These are phyloP conservation scores for Cornus controversa DNA, from an alignment of 148 eudicot genomes.

Conservation along the genomic window DNA sequence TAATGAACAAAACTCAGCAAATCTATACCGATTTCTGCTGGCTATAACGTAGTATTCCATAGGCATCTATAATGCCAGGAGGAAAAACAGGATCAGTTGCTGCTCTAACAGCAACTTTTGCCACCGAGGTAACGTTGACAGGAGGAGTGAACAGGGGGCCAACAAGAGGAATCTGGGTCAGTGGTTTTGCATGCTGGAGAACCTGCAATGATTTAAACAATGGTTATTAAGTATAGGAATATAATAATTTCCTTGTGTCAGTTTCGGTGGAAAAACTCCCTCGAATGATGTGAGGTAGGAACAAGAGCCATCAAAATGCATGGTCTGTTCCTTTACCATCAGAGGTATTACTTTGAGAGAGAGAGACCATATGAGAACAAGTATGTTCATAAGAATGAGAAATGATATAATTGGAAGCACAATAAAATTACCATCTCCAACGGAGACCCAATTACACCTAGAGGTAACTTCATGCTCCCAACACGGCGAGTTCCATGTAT, in stretches of 20 bases:
- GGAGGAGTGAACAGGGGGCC: slow-evolving; percentile 80
- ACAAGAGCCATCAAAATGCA: not conserved
- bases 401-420: not conserved
- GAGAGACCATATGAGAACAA: no score
- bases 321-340: not conserved
- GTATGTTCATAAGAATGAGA: not conserved
- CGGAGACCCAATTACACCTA: slow-evolving; percentile 78
- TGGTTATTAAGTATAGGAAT: not conserved
- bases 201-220: slow-evolving; percentile 39
- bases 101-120: slow-evolving; percentile 76
- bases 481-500: slow-evolving; percentile 79
- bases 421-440: slow-evolving; percentile 58
- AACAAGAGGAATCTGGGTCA: slow-evolving; percentile 62
- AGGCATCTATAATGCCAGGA: slow-evolving; percentile 73
- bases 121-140: slow-evolving; percentile 68
- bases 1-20: not conserved
- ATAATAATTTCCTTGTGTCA: no score
- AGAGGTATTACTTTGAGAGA: no score
- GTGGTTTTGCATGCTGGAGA: slow-evolving; percentile 63
- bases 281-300: not conserved
- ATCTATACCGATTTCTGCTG: slow-evolving; percentile 37
- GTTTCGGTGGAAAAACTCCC: not conserved
- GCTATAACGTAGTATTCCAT: slow-evolving; percentile 64
- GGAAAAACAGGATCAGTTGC: slow-evolving; percentile 86
- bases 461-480: slow-evolving; percentile 79